phyloP scores from a whole-genome alignment of 2,329 filamentous ascomycete species.

The Fusarium transvaalense region DNA sequence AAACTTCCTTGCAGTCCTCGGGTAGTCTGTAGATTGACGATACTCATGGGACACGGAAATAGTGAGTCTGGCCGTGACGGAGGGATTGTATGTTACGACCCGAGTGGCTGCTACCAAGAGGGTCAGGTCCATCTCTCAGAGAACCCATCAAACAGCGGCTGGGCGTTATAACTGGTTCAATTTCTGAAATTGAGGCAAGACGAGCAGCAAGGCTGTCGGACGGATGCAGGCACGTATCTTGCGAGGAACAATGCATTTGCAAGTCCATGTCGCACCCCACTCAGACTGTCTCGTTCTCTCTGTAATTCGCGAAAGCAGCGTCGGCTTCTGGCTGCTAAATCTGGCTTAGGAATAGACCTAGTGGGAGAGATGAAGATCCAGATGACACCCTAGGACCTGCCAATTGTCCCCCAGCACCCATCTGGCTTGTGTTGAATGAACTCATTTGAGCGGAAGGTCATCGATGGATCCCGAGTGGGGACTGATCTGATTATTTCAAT shows the following conservation, averaged over 20 bases:
- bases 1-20: neutral
- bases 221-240: constrained; percentile 3
- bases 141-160: neutral
- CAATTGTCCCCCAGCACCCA: constrained; percentile 24
- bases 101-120: neutral
- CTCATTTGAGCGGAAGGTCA: constrained; percentile 34
- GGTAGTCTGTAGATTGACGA: neutral
- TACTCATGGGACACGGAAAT: neutral
- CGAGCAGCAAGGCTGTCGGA: constrained; percentile 2
- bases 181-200: neutral
- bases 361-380: constrained; percentile 22
- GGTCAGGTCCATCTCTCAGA: neutral
- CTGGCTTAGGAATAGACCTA: neutral
- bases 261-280: constrained; percentile 11
- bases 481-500: constrained; percentile 32
- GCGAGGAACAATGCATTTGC: constrained; percentile 6
- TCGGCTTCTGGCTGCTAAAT: constrained; percentile 11
- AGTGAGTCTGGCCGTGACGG: neutral
- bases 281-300: neutral
- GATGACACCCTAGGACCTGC: constrained; percentile 31
- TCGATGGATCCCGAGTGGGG: constrained; percentile 39
- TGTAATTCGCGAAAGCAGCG: neutral
- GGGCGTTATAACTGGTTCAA: neutral
- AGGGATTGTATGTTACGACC: neutral
- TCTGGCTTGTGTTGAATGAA: constrained; percentile 35